Base-by-base conservation (phyloP, 441 rosid genomes). In the Adansonia rubrostipa region DNA sequence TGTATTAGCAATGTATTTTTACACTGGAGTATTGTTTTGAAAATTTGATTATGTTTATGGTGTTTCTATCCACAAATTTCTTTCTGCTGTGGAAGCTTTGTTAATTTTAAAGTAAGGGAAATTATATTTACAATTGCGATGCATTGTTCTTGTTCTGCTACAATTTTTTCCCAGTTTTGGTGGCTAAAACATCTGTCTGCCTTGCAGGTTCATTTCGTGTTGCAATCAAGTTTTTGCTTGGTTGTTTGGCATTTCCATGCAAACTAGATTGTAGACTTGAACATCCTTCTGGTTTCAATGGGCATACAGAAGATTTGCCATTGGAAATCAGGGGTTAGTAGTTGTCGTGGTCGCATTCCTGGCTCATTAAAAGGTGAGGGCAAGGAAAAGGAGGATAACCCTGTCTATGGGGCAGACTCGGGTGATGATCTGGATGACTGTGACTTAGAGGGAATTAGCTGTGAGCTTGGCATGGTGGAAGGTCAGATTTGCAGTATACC, bases 401-500 rank as follows among this genome's bases (percentile, higher is more conserved):
- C 84, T 67, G 62, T 68, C 24, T 42, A 50, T 4, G 84, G 67
- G 67, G 50, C 77, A 60, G 91, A 85, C 71, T 83, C 73, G 0
- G 85, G 70, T 63, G 88, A 88, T 76, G 90, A 86, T 73, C 79
- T 81, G 68, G 88, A 86, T 84, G 90, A 82, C 73, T 79, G 45
- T 74, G 86, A 80, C 68, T 79, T 79, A n/a, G 54, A 78, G 36
- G 89, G 80, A 73, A 70, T 73, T 75, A 76, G 82, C 75, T 87
- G 88, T 80, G 93, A 91, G 80, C 66, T 86, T 69, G 85, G 87
- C 80, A 72, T 89, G 87, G 85, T 89, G 71, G 82, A 86, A 74
- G 92, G 87, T 80, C 88, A 87, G 82, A 65, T 86, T 48, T 91
- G 89, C 84, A 76, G 82, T 76, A 82, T 88, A 79, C 93, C 96